Percentiles rank a stretch among this genome's conserved stretches.
These are phyloP conservation scores for Brachypodium distachyon DNA, from an alignment of 202 grass and related monocot species.

Conservation along the genomic window DNA sequence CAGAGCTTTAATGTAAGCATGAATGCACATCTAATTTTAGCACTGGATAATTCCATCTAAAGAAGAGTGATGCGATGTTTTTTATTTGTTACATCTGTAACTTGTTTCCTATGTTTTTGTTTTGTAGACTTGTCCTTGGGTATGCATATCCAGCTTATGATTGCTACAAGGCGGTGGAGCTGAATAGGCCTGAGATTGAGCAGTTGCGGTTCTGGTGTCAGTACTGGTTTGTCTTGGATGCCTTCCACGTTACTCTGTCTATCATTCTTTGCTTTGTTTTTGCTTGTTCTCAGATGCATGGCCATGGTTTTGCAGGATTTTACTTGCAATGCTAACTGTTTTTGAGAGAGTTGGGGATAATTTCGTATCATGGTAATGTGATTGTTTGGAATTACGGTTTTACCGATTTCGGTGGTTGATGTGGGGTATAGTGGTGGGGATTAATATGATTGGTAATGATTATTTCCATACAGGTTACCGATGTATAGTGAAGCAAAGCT, in stretches of 20 bases:
- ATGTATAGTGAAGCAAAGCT: conserved; percentile 97
- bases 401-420: too few relatives aligned
- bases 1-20: conserved; percentile 53
- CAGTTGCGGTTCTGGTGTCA: conserved; percentile 97
- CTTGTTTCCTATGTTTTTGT: background rate
- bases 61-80: background rate
- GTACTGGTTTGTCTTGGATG: conserved; percentile 55
- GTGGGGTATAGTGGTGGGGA: background rate
- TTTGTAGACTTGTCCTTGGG: conserved; percentile 64
- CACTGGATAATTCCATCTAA: background rate
- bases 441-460: background rate
- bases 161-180: conserved; percentile 89
- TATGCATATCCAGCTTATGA: conserved; percentile 92
- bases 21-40: background rate
- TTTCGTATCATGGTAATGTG: conserved; percentile 83
- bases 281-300: background rate
- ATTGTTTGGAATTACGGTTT: background rate
- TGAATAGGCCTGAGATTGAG: conserved; percentile 79
- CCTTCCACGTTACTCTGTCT: background rate
- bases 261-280: background rate
- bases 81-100: background rate
- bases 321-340: conserved; percentile 66
- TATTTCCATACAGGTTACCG: conserved; percentile 53
- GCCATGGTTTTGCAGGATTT: conserved; percentile 54
- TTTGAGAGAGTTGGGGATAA: conserved; percentile 78